phyloP scores from a whole-genome alignment of 768 basidiomycete species.

The Peribolospora kevripleyi region DNA sequence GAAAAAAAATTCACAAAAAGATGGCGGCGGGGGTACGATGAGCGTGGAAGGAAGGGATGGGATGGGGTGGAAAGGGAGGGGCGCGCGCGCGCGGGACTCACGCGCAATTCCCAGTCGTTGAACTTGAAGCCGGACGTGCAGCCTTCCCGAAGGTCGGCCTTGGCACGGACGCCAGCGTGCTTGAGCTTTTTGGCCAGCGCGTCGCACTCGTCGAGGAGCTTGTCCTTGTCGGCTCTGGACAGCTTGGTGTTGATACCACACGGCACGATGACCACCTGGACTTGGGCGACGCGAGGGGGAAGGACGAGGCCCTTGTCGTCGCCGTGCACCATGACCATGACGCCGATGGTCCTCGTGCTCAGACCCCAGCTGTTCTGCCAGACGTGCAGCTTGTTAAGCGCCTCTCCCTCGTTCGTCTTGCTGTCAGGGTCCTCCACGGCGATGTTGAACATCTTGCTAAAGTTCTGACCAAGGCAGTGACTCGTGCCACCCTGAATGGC shows the following conservation, averaged over 20 bases:
- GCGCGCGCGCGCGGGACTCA: conserved; percentile 15
- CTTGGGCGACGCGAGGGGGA: conserved; percentile 81
- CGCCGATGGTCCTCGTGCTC: conserved; percentile 82
- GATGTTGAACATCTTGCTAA: conserved; percentile 96
- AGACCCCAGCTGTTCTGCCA: conserved; percentile 99
- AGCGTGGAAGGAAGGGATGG: background rate
- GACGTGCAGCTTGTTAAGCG: conserved; percentile 44
- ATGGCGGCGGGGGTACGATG: background rate
- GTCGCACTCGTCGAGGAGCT: conserved; percentile 53
- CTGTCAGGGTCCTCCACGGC: conserved; percentile 71
- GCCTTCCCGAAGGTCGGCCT: conserved; percentile 75
- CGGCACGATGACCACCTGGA: conserved; percentile 78
- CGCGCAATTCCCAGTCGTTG: conserved; percentile 98
- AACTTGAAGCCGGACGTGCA: conserved; percentile 99
- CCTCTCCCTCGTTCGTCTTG: conserved; percentile 22
- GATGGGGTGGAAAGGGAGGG: background rate
- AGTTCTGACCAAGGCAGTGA: conserved; percentile 95
- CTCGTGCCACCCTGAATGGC: conserved; percentile 97
- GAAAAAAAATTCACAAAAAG: background rate
- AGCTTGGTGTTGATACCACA: conserved; percentile 81
- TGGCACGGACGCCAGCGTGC: conserved; percentile 51
- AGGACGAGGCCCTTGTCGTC: conserved; percentile 93
- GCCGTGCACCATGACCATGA: conserved; percentile 98
- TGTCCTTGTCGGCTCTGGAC: conserved; percentile 28
- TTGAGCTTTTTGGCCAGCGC: conserved; percentile 45